These are phyloP conservation scores for Penicillium verhagenii DNA, from an alignment of 495 filamentous ascomycete species.

Conservation along the genomic window DNA sequence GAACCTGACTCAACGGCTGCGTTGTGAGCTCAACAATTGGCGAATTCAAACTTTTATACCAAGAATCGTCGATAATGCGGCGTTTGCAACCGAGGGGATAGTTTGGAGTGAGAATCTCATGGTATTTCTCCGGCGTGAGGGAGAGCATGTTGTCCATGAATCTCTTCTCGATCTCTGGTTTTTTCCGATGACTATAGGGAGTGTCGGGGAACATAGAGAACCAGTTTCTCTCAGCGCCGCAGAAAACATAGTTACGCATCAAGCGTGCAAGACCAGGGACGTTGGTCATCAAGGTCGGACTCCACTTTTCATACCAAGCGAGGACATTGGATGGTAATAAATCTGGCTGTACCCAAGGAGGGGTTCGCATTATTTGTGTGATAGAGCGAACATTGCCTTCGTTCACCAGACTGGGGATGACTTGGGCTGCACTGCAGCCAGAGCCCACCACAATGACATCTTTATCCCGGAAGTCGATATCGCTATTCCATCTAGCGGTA, in stretches of 20 bases:
- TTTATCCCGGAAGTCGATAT: constrained; percentile 47
- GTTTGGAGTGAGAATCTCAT: constrained; percentile 61
- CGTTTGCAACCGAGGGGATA: constrained; percentile 64
- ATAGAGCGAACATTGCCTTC: constrained; percentile 53
- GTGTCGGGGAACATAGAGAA: constrained; percentile 33
- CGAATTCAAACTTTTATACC: constrained; percentile 54
- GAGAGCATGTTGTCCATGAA: constrained; percentile 49
- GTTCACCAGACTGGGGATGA: constrained; percentile 38
- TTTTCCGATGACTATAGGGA: constrained; percentile 26
- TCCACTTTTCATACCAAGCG: constrained; percentile 39
- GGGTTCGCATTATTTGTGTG: constrained; percentile 61
- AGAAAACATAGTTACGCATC: constrained; percentile 36
- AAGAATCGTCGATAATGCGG: constrained; percentile 54
- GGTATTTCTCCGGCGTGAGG: constrained; percentile 57
- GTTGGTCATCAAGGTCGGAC: constrained; percentile 35
- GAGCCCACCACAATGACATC: constrained; percentile 60
- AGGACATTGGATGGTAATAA: constrained; percentile 12
- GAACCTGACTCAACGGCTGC: constrained; percentile 48
- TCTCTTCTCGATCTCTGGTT: constrained; percentile 30
- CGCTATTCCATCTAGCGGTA: constrained; percentile 55
- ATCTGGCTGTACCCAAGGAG: constrained; percentile 56
- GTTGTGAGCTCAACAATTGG: constrained; percentile 58
- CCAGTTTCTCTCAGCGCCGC: constrained; percentile 35
- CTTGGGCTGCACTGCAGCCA: constrained; percentile 55
- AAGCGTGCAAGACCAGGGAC: constrained; percentile 44